phyloP scores from a whole-genome alignment of 177 flowering plant species.

The Vitis hybrid region DNA sequence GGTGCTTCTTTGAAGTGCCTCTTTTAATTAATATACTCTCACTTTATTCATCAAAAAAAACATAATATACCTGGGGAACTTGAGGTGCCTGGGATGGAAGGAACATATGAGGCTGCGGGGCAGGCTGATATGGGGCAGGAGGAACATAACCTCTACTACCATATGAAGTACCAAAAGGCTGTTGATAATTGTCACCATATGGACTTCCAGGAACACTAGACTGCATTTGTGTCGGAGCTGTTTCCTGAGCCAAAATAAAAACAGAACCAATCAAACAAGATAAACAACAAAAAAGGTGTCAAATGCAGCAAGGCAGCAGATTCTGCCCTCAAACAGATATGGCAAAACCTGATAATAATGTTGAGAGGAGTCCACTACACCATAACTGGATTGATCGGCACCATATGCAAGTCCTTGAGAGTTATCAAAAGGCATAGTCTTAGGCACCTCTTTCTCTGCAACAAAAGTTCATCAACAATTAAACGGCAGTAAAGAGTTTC shows the following conservation, averaged over 20 bases:
- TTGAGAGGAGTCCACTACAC: conserved; percentile 31
- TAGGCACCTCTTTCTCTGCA: conserved; percentile 53
- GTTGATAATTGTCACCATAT: conserved; percentile 63
- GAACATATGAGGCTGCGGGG: conserved; percentile 53
- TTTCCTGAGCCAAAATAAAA: conserved; percentile 31
- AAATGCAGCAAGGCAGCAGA: not conserved
- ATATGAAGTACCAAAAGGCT: conserved; percentile 38
- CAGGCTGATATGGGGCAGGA: conserved; percentile 52
- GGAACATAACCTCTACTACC: conserved; percentile 43
- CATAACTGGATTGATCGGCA: conserved; percentile 36
- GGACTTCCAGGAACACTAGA: conserved; percentile 43
- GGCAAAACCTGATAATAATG: conserved; percentile 59
- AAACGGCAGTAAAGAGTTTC: not conserved
- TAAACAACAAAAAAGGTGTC: not conserved
- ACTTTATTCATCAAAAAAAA: too few relatives aligned
- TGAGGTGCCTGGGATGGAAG: conserved; percentile 65
- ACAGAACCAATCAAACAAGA: not conserved
- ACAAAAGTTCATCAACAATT: conserved; percentile 4
- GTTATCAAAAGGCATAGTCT: conserved; percentile 32
- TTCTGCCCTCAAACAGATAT: too few relatives aligned
- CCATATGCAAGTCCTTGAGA: conserved; percentile 44
- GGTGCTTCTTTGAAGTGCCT: too few relatives aligned
- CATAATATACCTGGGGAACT: conserved; percentile 44
- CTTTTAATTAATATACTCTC: too few relatives aligned
- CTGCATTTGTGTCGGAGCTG: conserved; percentile 42